Evolutionary conservation across 2,329 filamentous ascomycete species (phyloP), one percentile per base, ranked within the genome.

Genomic region (Alternaria sp.): DNA sequence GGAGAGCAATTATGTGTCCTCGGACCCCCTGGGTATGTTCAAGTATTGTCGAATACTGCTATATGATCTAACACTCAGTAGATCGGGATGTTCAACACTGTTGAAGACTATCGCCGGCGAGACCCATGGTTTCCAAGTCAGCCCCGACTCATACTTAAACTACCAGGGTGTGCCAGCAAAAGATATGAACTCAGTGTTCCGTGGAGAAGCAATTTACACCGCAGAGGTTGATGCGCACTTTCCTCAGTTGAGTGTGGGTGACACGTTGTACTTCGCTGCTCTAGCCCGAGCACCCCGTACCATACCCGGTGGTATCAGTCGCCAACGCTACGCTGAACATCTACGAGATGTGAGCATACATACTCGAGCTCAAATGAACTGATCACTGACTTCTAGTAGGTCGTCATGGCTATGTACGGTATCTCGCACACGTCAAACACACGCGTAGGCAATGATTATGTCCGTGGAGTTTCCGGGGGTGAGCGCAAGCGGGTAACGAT

Each of bases 151-250:
- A 0, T 88, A 92, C 64, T 86, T 96, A 73, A 93, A 95, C 79
- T 96, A 95, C 74, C 89, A 94, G 74, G 90, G 88, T 62, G 84
- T 91, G 70, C 79, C 86, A 1, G 85, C 90, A 61, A 80, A 90
- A 71, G 86, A 91, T 69, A 94, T 95, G 90, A 87, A 91, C 76
- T 87, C 86, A 3, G 81, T 85, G 53, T 93, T 93, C 78, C 88
- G 90, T 39, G 92, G 92, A 64, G 92, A 95, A 79, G 90, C 90
- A 61, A 93, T 94, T 73, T 95, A 94, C 78, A 93, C 90, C 0
- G 91, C 91, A 57, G 91, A 94, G 74, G 88, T 92, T 28, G 92
- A 95, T 73, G 88, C 89, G 2, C 91, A 93, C 78, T 93, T 93
- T 69, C 89, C 91, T 22, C 86, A 89, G 79, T 77, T 94, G 65